Evolutionary conservation across 768 basidiomycete species (phyloP), one percentile per base, ranked within the genome.

Genomic region (Coprinopsis sp.): DNA sequence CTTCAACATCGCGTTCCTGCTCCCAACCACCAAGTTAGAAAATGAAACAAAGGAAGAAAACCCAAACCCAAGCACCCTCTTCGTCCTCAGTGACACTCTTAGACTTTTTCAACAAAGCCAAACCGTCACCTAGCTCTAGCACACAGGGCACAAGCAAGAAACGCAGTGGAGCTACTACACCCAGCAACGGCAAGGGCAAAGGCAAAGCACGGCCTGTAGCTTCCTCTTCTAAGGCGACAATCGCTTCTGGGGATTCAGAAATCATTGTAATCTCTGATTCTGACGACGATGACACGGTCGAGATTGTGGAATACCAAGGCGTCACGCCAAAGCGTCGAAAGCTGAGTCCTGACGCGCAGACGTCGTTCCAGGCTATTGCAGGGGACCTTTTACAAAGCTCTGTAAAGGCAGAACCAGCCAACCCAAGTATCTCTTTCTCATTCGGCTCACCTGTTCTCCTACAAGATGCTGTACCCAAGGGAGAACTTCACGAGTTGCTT

Each of bases 201-300:
- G 25, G 16, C 16, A 21, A 21, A 24, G 6, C 40, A 42, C n/a
- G n/a, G n/a, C n/a, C n/a, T n/a, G n/a, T n/a, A n/a, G n/a, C n/a
- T n/a, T n/a, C n/a, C n/a, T n/a, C n/a, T n/a, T n/a, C n/a, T n/a
- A n/a, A 24, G 43, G 36, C 33, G 30, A 25, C 33, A 4, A 6
- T 28, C 8, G 14, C 40, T 6, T 28, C 40, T n/a, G 11, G 13
- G 18, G 4, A 25, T 27, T 16, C 25, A 51, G 75, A 82, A 52
- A 56, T 82, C 51, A 82, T 84, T 37, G 62, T 82, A 47, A 76
- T 85, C 57, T 82, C 81, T 16, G 82, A 82, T 53, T 73, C 73
- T 42, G 81, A 82, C 22, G 64, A 64, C 11, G 66, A 67, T 37
- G 50, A 65, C 37, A 62, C 65, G 42, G 50, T 67, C 27, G 65